Evolutionary conservation across 768 basidiomycete species (phyloP), one percentile per base, ranked within the genome.

Genomic region (Pholiota molesta): DNA sequence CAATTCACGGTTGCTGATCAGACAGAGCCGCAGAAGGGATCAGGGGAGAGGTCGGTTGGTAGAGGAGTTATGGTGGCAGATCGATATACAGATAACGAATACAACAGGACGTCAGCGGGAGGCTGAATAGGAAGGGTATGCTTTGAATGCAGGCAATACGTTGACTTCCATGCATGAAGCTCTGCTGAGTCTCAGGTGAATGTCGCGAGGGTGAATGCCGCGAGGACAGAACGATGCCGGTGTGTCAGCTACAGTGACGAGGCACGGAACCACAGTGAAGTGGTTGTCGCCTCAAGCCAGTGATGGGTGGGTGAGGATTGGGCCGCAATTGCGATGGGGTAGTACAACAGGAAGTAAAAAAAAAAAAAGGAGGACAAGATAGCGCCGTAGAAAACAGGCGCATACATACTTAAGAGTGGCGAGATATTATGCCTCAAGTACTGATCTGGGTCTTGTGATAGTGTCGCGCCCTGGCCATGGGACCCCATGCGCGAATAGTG

Each of bases 221-320:
- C 70, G 67, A 64, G 67, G 71, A 75, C 70, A 64, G 66, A 74
- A 77, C 75, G 83, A 83, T 73, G 86, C 89, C 89, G 72, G 80
- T 88, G 91, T 90, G 72, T 92, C 77, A 89, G 89, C 87, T 79
- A 66, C 66, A 61, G 78, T 81, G 80, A 81, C 86, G 87, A 88
- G 83, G 83, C 82, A 87, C 88, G 86, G 79, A 86, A 89, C 89
- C 89, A 83, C 90, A 91, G 69, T 74, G 60, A 91, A 91, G 89
- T 84, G 89, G 87, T 90, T 88, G 87, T 88, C 87, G 83, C 83
- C 83, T 85, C 85, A 74, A 86, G 84, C 82, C 74, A 73, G 74
- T 71, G 53, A 58, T 65, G 69, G 75, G 83, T 79, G 87, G 83
- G 78, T 72, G 75, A 61, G 84, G 77, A 69, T 71, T 65, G 79